Evolutionary conservation across 768 basidiomycete genomes (phyloP).

Genomic region (Leucosporidium creatinivorum): DNA sequence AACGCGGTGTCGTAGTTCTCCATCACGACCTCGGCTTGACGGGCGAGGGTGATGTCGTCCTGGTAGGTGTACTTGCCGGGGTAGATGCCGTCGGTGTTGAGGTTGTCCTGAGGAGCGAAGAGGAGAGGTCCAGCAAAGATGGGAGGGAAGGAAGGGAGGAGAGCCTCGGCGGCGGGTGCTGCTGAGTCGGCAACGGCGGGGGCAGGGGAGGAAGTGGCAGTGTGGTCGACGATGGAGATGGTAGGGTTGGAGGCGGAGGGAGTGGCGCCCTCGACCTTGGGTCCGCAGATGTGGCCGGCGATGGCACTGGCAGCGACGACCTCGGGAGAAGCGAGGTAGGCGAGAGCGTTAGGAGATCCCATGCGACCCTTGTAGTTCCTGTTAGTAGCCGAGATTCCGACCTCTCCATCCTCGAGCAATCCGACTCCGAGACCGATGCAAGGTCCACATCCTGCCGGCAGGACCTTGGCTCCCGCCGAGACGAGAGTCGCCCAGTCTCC

Average conservation of each 20-base stretch:
- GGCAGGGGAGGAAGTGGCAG: conserved; percentile 38
- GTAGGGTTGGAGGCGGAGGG: conserved; percentile 21
- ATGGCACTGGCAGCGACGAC: conserved; percentile 95
- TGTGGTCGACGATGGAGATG: conserved; percentile 36
- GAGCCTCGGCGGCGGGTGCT: conserved; percentile 50
- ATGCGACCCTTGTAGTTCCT: conserved; percentile 98
- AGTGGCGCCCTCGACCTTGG: conserved; percentile 56
- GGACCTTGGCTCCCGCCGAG: conserved; percentile 78
- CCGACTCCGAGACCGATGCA: conserved; percentile 95
- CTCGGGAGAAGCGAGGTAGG: conserved; percentile 91
- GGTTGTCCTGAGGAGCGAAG: conserved; percentile 90
- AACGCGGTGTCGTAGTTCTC: conserved; percentile 96
- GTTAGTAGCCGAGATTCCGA: conserved; percentile 95
- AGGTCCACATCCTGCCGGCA: conserved; percentile 94
- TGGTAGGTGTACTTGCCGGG: conserved; percentile 99
- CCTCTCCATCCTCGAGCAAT: conserved; percentile 84
- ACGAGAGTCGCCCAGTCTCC: conserved; percentile 86
- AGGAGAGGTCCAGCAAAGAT: conserved; percentile 76
- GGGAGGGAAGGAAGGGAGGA: conserved; percentile 74
- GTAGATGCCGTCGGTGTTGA: conserved; percentile 97
- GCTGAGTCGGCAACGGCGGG: conserved; percentile 22
- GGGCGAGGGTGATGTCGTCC: conserved; percentile 91
- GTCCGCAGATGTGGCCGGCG: conserved; percentile 82
- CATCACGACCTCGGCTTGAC: conserved; percentile 95
- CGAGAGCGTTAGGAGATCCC: conserved; percentile 90